phyloP scores from a whole-genome alignment of 202 grass and related monocot genomes.

The Setaria viridis region DNA sequence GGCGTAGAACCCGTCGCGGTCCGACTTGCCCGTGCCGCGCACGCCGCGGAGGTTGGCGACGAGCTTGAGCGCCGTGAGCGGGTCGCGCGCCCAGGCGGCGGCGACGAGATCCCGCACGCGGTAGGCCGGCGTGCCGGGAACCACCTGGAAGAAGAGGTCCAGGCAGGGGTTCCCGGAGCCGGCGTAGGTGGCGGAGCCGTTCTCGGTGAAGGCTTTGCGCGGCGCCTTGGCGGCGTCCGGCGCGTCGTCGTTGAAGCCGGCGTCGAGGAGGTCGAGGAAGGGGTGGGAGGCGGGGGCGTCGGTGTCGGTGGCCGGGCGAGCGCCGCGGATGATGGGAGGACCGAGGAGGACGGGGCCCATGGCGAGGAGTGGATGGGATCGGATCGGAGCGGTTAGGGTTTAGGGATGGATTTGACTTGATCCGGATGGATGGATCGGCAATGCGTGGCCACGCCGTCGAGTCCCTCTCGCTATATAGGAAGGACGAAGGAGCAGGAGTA shows the following conservation, averaged over 20 bases:
- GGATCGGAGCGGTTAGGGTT: slow-evolving; percentile 4
- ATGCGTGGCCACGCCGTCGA: neutral
- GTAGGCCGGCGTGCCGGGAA: neutral
- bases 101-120: neutral
- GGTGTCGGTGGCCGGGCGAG: neutral
- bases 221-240: neutral
- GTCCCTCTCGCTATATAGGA: neutral
- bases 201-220: neutral
- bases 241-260: slow-evolving; percentile 17
- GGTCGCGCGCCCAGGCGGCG: slow-evolving; percentile 1
- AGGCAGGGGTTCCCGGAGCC: slow-evolving; percentile 52
- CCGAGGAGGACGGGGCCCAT: slow-evolving; percentile 51
- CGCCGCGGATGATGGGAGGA: slow-evolving; percentile 43
- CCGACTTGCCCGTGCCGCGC: slow-evolving; percentile 40
- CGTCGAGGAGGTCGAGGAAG: slow-evolving; percentile 29
- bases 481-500: no score
- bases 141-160: slow-evolving; percentile 42
- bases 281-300: neutral
- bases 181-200: neutral
- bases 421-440: neutral
- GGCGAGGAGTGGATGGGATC: neutral
- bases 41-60: slow-evolving; percentile 27
- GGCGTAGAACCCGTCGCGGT: slow-evolving; percentile 65
- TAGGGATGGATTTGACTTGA: neutral
- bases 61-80: slow-evolving; percentile 10